These are phyloP conservation scores for Carex scoparia DNA, from an alignment of 176 grass and related monocot species.

Conservation along the genomic window DNA sequence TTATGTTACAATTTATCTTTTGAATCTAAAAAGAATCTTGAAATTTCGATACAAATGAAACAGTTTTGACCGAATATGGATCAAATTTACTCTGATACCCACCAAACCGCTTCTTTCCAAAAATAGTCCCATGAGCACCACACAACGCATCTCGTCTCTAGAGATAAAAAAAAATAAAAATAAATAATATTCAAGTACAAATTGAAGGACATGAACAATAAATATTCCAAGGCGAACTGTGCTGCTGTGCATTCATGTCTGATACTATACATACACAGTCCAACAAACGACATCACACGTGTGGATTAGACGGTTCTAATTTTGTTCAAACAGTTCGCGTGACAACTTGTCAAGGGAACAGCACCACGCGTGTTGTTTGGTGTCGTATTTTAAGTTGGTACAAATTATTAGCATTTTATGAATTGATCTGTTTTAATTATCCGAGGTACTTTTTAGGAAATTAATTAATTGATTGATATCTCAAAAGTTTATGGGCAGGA, in stretches of 20 bases:
- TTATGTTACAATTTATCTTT: no score
- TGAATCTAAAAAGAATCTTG: no score
- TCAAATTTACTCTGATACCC: no score
- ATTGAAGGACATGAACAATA: not conserved
- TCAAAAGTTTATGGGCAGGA: not conserved
- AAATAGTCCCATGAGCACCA: no score
- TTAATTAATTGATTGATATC: not conserved
- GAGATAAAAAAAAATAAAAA: not conserved
- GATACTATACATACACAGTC: not conserved
- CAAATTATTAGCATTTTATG: not conserved
- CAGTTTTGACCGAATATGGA: no score
- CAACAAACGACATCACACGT: slow-evolving; percentile 17
- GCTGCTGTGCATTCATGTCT: not conserved
- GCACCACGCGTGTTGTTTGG: not conserved
- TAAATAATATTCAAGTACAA: not conserved
- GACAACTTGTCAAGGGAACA: slow-evolving; percentile 4
- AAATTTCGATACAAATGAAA: no score
- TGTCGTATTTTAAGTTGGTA: not conserved
- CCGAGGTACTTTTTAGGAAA: not conserved
- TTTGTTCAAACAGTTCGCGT: not conserved
- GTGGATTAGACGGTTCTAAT: not conserved
- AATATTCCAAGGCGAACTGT: not conserved
- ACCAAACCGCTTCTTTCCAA: no score
- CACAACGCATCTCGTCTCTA: not conserved
- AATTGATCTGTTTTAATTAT: not conserved